Conservation (phyloP, 495 filamentous ascomycete genomes). For the Tuber umbilicatum region DNA sequence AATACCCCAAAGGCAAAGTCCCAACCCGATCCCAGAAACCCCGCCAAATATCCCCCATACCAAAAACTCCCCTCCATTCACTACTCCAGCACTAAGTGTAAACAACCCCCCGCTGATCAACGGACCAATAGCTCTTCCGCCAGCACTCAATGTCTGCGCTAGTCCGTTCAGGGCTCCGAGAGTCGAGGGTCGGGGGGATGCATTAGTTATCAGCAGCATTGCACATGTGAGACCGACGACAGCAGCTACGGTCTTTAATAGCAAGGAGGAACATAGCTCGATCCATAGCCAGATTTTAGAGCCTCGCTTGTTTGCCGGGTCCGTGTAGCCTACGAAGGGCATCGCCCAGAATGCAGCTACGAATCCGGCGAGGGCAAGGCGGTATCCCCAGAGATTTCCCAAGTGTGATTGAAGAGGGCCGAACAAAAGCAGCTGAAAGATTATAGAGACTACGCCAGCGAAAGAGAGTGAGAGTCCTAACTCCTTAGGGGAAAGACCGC, state of each 20-base stretch:
- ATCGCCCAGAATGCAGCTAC: slow-evolving; percentile 75
- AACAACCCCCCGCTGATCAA: slow-evolving; percentile 83
- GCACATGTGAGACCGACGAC: slow-evolving; percentile 86
- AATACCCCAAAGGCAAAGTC: slow-evolving; percentile 63
- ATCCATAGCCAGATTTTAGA: slow-evolving; percentile 59
- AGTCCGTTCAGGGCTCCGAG: slow-evolving; percentile 88
- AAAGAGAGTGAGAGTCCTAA: slow-evolving; percentile 84
- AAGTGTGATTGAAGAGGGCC: slow-evolving; percentile 68
- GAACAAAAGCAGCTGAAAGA: slow-evolving; percentile 83
- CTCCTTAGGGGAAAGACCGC: slow-evolving; percentile 64
- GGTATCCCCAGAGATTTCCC: slow-evolving; percentile 79
- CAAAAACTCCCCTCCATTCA: slow-evolving; percentile 74
- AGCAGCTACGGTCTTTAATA: slow-evolving; percentile 81
- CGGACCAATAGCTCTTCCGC: slow-evolving; percentile 79
- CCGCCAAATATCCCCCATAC: slow-evolving; percentile 79
- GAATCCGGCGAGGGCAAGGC: slow-evolving; percentile 71
- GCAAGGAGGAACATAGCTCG: slow-evolving; percentile 69
- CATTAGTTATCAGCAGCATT: slow-evolving; percentile 87
- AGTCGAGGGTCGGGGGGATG: slow-evolving; percentile 74
- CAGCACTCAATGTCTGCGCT: slow-evolving; percentile 87
- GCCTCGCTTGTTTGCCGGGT: slow-evolving; percentile 46
- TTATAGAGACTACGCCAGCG: slow-evolving; percentile 72
- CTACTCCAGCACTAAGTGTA: slow-evolving; percentile 59
- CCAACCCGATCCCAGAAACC: slow-evolving; percentile 66
- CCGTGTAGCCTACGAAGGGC: slow-evolving; percentile 79